Conservation (phyloP, 1,139 yeast species). For the Candida freyschussii region DNA sequence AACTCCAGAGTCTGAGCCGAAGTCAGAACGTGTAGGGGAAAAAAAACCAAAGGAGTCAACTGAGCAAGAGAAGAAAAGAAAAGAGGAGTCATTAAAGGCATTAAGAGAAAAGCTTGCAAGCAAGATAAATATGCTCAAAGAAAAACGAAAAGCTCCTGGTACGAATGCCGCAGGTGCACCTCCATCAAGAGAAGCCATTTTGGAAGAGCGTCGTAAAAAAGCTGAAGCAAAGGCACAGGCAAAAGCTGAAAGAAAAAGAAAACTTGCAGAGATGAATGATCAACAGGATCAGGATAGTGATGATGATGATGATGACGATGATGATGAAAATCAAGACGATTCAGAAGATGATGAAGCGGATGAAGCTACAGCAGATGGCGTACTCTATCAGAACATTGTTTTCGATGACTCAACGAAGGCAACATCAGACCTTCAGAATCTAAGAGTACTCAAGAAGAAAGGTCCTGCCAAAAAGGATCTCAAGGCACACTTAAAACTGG, state of each 20-base stretch:
- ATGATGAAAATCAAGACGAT: constrained; percentile 34
- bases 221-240: constrained; percentile 35
- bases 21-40: constrained; percentile 4
- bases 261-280: constrained; percentile 34
- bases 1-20: constrained; percentile 1
- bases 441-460: constrained; percentile 56
- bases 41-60: constrained; percentile 16
- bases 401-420: constrained; percentile 80
- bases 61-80: constrained; percentile 25
- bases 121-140: constrained; percentile 65
- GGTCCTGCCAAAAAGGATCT: constrained; percentile 87
- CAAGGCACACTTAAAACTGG: constrained; percentile 71
- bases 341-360: constrained; percentile 33
- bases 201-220: constrained; percentile 50
- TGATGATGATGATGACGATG: constrained; percentile 36
- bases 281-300: constrained; percentile 28
- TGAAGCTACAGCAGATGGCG: constrained; percentile 31
- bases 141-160: constrained; percentile 90
- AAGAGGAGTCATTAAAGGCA: constrained; percentile 47
- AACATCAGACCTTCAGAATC: constrained; percentile 65
- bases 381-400: constrained; percentile 76
- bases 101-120: constrained; percentile 69
- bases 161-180: constrained; percentile 77
- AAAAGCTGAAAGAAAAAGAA: constrained; percentile 37
- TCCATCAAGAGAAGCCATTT: constrained; percentile 68